Evolutionary conservation across 805 yeast species (phyloP), one percentile per base, ranked within the genome.

Genomic region (Sugiyamaella boreocaroliniensis): DNA sequence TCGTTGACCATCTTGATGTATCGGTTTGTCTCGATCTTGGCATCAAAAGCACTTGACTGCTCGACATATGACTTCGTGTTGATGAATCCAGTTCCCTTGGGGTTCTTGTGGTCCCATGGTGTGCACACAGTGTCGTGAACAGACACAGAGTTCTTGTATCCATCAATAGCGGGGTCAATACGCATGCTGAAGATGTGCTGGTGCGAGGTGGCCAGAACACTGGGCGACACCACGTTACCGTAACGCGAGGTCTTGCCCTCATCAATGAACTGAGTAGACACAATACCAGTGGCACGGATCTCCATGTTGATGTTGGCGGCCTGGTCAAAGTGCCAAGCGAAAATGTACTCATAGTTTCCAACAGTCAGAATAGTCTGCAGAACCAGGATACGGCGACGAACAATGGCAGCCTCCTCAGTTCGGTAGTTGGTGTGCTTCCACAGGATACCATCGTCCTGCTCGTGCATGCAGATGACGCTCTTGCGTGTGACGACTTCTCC

Each of bases 311-410:
- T 82, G 51, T 83, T 82, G 64, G 90, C 95, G 59, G 83, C 89
- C 70, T 81, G 88, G 62, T 82, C 86, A 63, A 86, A 82, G 65
- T 85, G 79, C 65, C 82, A 72, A 71, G 85, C 85, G 61, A 85
- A 68, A 58, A 83, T 78, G 73, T 86, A 86, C 72, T 86, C 93
- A 72, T 86, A 86, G 74, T 86, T 86, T 52, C 89, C 90, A 57
- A 86, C 92, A 47, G 95, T 86, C 42, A 90, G 88, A 65, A 86
- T 84, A 55, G 89, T 83, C 72, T 86, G 93, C 56, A 85, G 78
- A 46, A 85, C 83, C 63, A 86, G 83, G 67, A 85, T 89, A 71
- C 93, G 79, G 74, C 84, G 82, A 77, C 95, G 81, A 18, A 61
- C 60, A 56, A 83, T 82, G 58, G 82, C 84, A n/a, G 88, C 80